phyloP scores from a whole-genome alignment of 1,284 basidiomycete species.

The Sanghuangporus weigelae region DNA sequence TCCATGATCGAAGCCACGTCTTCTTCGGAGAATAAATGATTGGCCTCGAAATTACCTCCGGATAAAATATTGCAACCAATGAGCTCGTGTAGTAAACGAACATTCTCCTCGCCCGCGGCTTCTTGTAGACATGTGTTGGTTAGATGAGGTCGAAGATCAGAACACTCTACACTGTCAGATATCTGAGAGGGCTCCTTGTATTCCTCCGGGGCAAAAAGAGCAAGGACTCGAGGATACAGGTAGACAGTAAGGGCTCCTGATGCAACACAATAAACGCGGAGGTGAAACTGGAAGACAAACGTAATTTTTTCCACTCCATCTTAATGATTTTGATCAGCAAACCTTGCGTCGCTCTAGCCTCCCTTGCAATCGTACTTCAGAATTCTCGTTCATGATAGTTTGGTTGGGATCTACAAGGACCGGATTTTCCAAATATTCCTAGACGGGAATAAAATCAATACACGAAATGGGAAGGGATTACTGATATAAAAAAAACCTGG shows the following conservation, averaged over 20 bases:
- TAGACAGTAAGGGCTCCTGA: constrained; percentile 76
- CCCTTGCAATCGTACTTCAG: constrained; percentile 19
- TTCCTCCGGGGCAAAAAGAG: constrained; percentile 74
- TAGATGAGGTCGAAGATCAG: constrained; percentile 77
- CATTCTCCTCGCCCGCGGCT: constrained; percentile 58
- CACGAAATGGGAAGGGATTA: not conserved
- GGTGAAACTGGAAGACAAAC: constrained; percentile 70
- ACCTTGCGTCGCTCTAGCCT: constrained; percentile 63
- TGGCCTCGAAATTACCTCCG: constrained; percentile 24
- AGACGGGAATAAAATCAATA: constrained; percentile 12
- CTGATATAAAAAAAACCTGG: constrained; percentile 54
- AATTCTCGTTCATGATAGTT: constrained; percentile 25
- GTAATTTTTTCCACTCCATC: constrained; percentile 15
- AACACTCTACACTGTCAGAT: constrained; percentile 24
- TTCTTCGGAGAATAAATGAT: constrained; percentile 31
- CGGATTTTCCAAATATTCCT: constrained; percentile 83
- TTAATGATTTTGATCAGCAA: constrained; percentile 22
- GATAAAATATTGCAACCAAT: constrained; percentile 52
- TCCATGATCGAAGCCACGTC: constrained; percentile 56
- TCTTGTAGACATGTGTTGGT: constrained; percentile 95
- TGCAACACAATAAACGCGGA: constrained; percentile 89
- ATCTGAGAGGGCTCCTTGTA: constrained; percentile 43
- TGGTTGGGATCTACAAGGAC: constrained; percentile 72
- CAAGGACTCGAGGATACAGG: constrained; percentile 79
- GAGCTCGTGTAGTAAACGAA: constrained; percentile 76